Evolutionary conservation across 2,329 filamentous ascomycete genomes (phyloP), one percentile per base, ranked within the genome.

Genomic region (Simplicillium sp.): DNA sequence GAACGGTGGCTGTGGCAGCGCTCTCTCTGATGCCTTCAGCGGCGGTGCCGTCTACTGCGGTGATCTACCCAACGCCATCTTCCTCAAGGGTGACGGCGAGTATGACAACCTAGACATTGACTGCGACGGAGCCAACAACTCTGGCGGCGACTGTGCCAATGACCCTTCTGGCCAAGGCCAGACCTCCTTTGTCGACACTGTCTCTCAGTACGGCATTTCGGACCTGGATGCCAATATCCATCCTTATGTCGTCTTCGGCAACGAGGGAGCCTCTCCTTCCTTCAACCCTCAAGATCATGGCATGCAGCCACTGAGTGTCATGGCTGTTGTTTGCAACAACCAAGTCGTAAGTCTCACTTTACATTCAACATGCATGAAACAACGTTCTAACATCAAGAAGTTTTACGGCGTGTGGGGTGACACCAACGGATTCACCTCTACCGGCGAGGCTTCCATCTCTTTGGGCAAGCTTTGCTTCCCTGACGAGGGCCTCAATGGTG

Each of bases 361-460:
- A 9, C 15, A 9, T 16, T 28, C 25, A 5, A 7, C 4, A 25
- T 25, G 6, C 5, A 25, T 38, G 16, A 25, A 20, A 37, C 20
- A 6, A 34, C 66, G 61, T 58, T 68, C 42, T 75, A 29, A 16
- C 31, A 16, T 29, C 4, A 8, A 32, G 4, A 7, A 41, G 34
- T 41, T 41, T 15, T 76, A 75, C 47, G 71, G 69, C 5, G 56
- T 76, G 39, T 76, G 70, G 70, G 73, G 71, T 16, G 71, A 77
- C 50, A 69, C 65, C 15, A 76, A 76, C 42, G 72, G 70, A 18
- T 67, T 61, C 32, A 63, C 65, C 37, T 59, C 62, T 4, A 45
- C 52, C n/a, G 71, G 73, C 18, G 73, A 77, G 46, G 62, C 68
- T 0, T 67, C 68, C 3, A 64, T 76, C 41, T 64, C 68, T 2